Base-by-base conservation (phyloP, 2,329 filamentous ascomycete genomes). In the Neocucurbitaria cava region DNA sequence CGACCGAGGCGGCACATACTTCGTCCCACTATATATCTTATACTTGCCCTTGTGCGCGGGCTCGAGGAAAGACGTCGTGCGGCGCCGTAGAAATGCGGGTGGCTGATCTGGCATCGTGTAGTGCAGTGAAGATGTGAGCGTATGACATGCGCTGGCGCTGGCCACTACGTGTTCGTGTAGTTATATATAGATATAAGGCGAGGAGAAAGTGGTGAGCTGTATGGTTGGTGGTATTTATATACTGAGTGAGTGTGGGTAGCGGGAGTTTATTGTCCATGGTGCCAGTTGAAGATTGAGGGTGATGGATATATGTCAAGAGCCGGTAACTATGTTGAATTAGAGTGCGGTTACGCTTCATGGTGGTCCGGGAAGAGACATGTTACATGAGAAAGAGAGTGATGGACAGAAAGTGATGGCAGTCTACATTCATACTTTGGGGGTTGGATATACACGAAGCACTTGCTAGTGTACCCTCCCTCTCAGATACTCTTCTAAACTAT, bases 41-140 rank as follows among this genome's bases (percentile, higher is more conserved):
- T 30, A 39, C 17, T 15, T 26, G n/a, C n/a, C n/a, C 17, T 31
- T 20, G 4, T 11, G 13, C 13, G 26, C 26, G 3, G 49, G 49
- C 17, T 46, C 49, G 9, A 46, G 28, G 43, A 52, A 52, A 1
- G 49, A 52, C n/a, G 41, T 46, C 2, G 33, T 46, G 7, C 44
- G 30, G 23, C 23, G 40, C 8, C 26, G 26, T n/a, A 43, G n/a
- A 28, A n/a, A 10, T n/a, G 23, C 9, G 3, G 23, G 13, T 35
- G 31, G 31, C 13, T 13, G 31, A 13, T 35, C 31, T 35, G 31
- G 13, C 31, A 35, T 35, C 15, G 31, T 35, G 2, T n/a, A 35
- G 10, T 11, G 3, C 13, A 13, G 5, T 31, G 15, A 7, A 31
- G 3, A 6, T 6, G 5, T 11, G 15, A 7, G 10, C 3, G 30